Conservation (phyloP, 257 asterid genomes). For the Fraxinus americana region DNA sequence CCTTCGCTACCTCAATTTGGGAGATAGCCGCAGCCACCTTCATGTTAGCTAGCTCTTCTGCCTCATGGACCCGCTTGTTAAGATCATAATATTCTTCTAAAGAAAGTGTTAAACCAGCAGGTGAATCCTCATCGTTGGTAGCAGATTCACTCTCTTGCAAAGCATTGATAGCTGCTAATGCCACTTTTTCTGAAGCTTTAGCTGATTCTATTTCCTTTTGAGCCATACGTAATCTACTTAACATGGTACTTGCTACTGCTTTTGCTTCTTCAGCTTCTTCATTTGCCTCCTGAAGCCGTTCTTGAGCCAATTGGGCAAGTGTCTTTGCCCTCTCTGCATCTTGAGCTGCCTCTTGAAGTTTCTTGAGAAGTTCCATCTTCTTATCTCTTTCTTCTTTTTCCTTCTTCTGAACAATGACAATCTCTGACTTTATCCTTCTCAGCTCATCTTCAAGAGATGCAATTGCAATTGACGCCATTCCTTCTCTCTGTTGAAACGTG, state of each 20-base stretch:
- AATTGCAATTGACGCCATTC: slow-evolving; percentile 77
- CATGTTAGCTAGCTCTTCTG: slow-evolving; percentile 75
- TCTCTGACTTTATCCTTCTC: slow-evolving; percentile 58
- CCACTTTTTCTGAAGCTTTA: slow-evolving; percentile 82
- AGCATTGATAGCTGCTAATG: slow-evolving; percentile 79
- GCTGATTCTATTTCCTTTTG: slow-evolving; percentile 94
- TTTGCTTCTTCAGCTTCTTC: slow-evolving; percentile 82
- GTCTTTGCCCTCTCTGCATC: slow-evolving; percentile 67
- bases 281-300: slow-evolving; percentile 62
- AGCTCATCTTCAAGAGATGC: slow-evolving; percentile 86
- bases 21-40: slow-evolving; percentile 68
- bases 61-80: slow-evolving; percentile 85
- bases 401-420: slow-evolving; percentile 50
- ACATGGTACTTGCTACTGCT: slow-evolving; percentile 61
- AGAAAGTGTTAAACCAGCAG: slow-evolving; percentile 60
- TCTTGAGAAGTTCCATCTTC: slow-evolving; percentile 69
- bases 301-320: slow-evolving; percentile 51
- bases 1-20: slow-evolving; percentile 82
- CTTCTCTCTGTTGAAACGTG: slow-evolving; percentile 71
- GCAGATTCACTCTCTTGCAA: slow-evolving; percentile 76
- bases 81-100: slow-evolving; percentile 85
- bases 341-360: slow-evolving; percentile 69
- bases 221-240: slow-evolving; percentile 70
- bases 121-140: slow-evolving; percentile 46
- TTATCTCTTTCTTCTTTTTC: slow-evolving; percentile 77